Conservation (phyloP, 116 monocot genomes). For the Cymodocea nodosa region DNA sequence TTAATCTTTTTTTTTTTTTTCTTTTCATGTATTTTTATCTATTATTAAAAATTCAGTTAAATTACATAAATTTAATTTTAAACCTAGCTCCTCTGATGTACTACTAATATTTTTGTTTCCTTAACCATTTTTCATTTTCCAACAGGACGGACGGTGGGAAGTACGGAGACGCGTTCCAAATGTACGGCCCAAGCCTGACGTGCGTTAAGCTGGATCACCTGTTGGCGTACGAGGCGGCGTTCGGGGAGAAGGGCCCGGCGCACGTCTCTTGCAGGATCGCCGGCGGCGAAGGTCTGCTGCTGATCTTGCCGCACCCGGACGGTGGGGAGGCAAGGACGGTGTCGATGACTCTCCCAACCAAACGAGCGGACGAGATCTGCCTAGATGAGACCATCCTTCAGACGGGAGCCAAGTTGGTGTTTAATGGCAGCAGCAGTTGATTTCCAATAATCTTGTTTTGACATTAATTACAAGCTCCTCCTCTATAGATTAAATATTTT, state of each 20-base stretch:
- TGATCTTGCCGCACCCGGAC: constrained; percentile 43
- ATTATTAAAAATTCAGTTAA: no score
- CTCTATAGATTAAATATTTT: no score
- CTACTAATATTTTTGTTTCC: no score
- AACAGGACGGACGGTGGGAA: background rate
- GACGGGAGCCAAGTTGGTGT: constrained; percentile 29
- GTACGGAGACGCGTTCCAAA: constrained; percentile 25
- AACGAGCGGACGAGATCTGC: constrained; percentile 34
- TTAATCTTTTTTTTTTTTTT: no score
- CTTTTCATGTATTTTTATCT: no score
- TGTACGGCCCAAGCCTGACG: constrained; percentile 87
- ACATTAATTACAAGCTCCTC: no score
- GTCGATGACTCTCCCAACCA: constrained; percentile 41
- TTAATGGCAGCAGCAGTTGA: background rate
- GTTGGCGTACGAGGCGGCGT: constrained; percentile 28
- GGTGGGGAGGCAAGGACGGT: constrained; percentile 48
- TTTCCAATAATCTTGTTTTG: no score
- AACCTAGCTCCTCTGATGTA: no score
- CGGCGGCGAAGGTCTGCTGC: constrained; percentile 55
- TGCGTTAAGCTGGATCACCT: constrained; percentile 47
- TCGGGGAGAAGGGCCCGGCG: constrained; percentile 25
- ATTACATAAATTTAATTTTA: no score
- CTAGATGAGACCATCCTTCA: constrained; percentile 39
- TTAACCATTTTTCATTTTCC: background rate
- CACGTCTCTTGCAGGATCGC: constrained; percentile 45